Evolutionary conservation across 208 protist species (phyloP).

Genomic region (Naegleria lovaniensis): DNA sequence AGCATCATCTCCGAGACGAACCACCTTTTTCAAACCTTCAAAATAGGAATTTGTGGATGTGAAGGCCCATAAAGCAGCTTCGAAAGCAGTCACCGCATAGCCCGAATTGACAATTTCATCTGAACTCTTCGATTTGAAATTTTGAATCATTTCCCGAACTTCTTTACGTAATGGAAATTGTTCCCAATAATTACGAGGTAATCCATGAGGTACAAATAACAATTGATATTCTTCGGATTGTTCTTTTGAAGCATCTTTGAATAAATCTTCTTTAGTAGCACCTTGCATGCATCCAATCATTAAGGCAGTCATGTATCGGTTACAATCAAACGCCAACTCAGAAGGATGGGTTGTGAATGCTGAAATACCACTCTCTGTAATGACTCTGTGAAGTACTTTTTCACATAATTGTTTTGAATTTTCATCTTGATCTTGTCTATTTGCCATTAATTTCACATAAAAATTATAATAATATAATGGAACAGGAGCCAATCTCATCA

Average conservation of each 20-base stretch:
- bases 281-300: slow-evolving; percentile 28
- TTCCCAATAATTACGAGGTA: background rate
- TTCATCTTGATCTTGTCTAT: background rate
- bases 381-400: background rate
- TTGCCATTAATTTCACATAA: background rate
- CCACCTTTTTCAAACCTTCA: slow-evolving; percentile 25
- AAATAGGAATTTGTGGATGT: slow-evolving; percentile 14
- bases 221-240: too few species aligned
- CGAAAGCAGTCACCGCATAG: slow-evolving; percentile 27
- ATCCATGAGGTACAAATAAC: background rate
- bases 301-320: slow-evolving; percentile 23
- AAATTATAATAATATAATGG: slow-evolving; percentile 10
- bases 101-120: slow-evolving; percentile 13
- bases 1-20: slow-evolving; percentile 42
- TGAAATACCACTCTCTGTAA: background rate
- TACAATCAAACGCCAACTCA: slow-evolving; percentile 13
- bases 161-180: background rate
- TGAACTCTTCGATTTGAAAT: background rate
- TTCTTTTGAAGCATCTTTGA: background rate
- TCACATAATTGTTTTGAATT: background rate
- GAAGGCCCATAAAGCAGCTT: slow-evolving; percentile 42
- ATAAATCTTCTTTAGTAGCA: slow-evolving; percentile 22
- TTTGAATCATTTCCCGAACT: background rate
- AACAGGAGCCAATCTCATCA: slow-evolving; percentile 39
- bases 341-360: slow-evolving; percentile 32